Conservation (phyloP, 805 yeast species). For the Komagataella populi region DNA sequence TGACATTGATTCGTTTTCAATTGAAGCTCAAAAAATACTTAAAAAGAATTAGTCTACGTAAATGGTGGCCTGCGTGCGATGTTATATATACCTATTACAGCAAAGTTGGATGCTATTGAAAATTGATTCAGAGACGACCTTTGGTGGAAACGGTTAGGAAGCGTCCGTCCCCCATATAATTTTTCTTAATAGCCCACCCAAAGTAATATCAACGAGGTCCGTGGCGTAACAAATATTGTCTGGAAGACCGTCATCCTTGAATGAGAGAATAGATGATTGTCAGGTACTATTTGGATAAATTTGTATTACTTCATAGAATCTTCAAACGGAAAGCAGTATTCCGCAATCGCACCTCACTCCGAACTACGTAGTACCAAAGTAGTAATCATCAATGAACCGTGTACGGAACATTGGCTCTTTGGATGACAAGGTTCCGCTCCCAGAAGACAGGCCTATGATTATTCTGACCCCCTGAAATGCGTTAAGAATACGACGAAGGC, state of each 20-base stretch:
- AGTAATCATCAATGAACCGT: constrained; percentile 50
- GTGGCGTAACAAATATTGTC: background rate
- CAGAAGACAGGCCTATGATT: constrained; percentile 36
- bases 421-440: background rate
- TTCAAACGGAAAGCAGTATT: background rate
- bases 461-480: constrained; percentile 64
- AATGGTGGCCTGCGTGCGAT: background rate
- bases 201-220: background rate
- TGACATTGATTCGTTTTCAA: constrained; percentile 14
- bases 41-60: background rate
- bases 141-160: background rate
- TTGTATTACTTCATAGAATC: background rate
- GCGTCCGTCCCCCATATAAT: background rate
- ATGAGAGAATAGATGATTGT: background rate
- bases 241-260: background rate
- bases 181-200: too few species aligned
- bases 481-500: constrained; percentile 53
- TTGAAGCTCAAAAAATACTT: too few species aligned
- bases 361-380: constrained; percentile 35
- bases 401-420: constrained; percentile 34
- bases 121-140: background rate
- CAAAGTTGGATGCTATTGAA: background rate
- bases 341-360: background rate
- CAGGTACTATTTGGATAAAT: background rate
- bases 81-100: background rate